These are phyloP conservation scores for Phenoliferia sp. DNA, from an alignment of 1,284 basidiomycete species.

Conservation along the genomic window DNA sequence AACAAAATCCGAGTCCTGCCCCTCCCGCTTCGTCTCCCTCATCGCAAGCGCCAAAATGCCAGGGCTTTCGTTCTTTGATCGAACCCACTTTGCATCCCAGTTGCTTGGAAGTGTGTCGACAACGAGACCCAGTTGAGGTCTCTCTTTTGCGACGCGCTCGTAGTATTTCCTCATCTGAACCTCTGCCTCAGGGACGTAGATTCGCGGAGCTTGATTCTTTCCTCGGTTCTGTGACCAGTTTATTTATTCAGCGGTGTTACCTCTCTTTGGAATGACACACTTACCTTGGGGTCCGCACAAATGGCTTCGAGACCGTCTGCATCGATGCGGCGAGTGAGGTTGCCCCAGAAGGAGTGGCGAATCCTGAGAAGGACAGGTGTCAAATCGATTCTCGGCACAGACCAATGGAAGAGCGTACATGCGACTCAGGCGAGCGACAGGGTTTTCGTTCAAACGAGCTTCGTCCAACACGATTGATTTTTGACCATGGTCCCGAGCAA, in stretches of 20 bases:
- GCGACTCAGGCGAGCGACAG: slow-evolving; percentile 89
- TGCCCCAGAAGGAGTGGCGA: slow-evolving; percentile 96
- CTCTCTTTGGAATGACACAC: slow-evolving; percentile 14
- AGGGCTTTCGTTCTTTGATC: slow-evolving; percentile 86
- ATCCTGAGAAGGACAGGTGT: slow-evolving; percentile 48
- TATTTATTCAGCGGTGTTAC: no score
- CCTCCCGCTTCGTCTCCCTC: slow-evolving; percentile 74
- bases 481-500: slow-evolving; percentile 90
- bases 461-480: slow-evolving; percentile 98
- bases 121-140: slow-evolving; percentile 73
- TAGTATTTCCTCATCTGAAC: slow-evolving; percentile 94
- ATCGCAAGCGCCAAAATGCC: slow-evolving; percentile 93
- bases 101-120: slow-evolving; percentile 82
- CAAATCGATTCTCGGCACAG: background rate
- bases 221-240: slow-evolving; percentile 62
- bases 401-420: slow-evolving; percentile 51
- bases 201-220: slow-evolving; percentile 65
- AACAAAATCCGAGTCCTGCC: slow-evolving; percentile 67
- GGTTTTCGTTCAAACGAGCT: slow-evolving; percentile 90
- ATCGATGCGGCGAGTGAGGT: slow-evolving; percentile 91
- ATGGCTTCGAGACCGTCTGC: slow-evolving; percentile 95
- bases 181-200: slow-evolving; percentile 90
- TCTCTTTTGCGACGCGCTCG: slow-evolving; percentile 46
- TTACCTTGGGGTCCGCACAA: slow-evolving; percentile 93
- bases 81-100: slow-evolving; percentile 81